Base-by-base conservation (phyloP, 179 eudicot species). In the Vitellaria paradoxa region DNA sequence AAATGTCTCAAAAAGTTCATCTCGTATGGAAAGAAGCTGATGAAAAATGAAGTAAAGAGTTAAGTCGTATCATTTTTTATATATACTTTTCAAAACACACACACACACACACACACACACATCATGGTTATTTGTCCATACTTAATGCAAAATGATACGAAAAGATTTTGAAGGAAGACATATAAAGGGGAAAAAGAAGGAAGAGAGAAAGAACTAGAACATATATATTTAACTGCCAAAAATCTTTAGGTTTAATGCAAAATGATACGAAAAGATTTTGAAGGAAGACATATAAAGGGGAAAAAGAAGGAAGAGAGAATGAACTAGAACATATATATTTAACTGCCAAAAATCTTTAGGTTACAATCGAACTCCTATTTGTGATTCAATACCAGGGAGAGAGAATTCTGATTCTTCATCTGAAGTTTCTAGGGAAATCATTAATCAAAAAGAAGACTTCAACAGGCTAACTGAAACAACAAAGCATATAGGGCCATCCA, bases 1-100 rank as follows among this genome's bases (percentile, higher is more conserved):
- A 78, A 96, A 96, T 66, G 98, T 96, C 84, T 93, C 97, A 74
- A 96, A 96, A 79, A 96, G 97, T 79, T 96, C 99, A 83, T 93
- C 92, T 83, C 99, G 82, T 75, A 96, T 93, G 21, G 98, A 84
- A 69, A 91, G 71, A 77, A 93, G 81, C 98, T 93, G 93, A 77
- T 47, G 42, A 81, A 73, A 76, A 76, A 65, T 46, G 47, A 71
- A 53, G 61, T 21, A 65, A 60, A 70, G 57, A 73, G 18, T 62
- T 57, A 9, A 45, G 78, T 79, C 56, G 77, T 66, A 73, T 42
- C 71, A 70, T 50, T 63, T 1, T 1, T 30, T 30, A 30, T 30
- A 30, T 30, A 30, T 30, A 30, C 37, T 30, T 30, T 30, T 30
- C 37, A 30, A 30, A 30, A 30, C 37, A 30, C 37, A 30, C 37